phyloP scores from a whole-genome alignment of 805 yeast genomes.

The Suhomyces emberorum region DNA sequence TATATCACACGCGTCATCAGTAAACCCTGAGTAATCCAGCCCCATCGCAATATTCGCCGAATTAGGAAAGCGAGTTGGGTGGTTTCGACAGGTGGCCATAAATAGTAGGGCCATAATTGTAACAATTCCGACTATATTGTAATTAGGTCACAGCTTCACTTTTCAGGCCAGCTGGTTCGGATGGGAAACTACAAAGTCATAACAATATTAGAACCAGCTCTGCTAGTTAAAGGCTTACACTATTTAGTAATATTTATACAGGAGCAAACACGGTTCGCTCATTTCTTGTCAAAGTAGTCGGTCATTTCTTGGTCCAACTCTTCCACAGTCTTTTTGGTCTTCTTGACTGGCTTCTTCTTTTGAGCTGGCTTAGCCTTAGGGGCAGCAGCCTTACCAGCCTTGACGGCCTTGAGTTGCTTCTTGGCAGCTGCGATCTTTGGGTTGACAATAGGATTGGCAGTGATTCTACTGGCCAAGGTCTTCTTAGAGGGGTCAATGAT shows the following conservation, averaged over 20 bases:
- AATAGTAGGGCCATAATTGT: no score
- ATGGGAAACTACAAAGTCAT: background rate
- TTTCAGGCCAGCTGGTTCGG: no score
- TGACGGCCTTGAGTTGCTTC: constrained; percentile 18
- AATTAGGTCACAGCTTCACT: no score
- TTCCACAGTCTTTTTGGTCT: constrained; percentile 70
- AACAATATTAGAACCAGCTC: no score
- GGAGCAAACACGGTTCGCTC: background rate
- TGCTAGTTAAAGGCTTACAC: no score
- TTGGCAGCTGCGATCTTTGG: constrained; percentile 22
- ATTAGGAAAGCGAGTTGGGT: no score
- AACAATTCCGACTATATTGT: no score
- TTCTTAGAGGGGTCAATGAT: constrained; percentile 79
- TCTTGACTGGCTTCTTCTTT: constrained; percentile 29
- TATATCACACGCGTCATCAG: no score
- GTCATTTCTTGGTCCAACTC: constrained; percentile 98
- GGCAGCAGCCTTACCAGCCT: constrained; percentile 28
- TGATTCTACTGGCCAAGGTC: constrained; percentile 72
- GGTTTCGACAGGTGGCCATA: no score
- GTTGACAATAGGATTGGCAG: constrained; percentile 39
- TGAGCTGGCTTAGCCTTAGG: constrained; percentile 10
- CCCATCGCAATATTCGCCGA: no score
- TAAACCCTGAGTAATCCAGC: no score
- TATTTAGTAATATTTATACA: background rate
- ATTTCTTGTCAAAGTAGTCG: constrained; percentile 66